A percentile compares a stretch with the other conserved stretches of the same genome.
phyloP scores from a whole-genome alignment of 1,139 yeast genomes.

The Tardiomyces digboiensis region DNA sequence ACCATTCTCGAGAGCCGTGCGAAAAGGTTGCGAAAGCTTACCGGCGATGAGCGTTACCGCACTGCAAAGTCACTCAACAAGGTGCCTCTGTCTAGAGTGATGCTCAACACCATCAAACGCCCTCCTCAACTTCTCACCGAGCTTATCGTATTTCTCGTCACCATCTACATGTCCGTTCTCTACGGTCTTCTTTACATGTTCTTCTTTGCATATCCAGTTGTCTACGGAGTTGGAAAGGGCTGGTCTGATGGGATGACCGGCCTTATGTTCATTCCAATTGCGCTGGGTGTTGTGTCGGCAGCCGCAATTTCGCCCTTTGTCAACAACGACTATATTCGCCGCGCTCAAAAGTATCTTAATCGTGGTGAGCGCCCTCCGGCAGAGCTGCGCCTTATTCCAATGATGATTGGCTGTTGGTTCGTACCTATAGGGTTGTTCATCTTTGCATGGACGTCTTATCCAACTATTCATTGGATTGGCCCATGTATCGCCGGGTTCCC shows the following conservation, averaged over 20 bases:
- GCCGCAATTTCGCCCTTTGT: slow-evolving; percentile 44
- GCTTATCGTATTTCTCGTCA: slow-evolving; percentile 74
- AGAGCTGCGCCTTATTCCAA: slow-evolving; percentile 65
- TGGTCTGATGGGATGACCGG: slow-evolving; percentile 65
- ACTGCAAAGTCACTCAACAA: slow-evolving; percentile 84
- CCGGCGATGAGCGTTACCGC: slow-evolving; percentile 77
- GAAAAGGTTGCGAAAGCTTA: slow-evolving; percentile 56
- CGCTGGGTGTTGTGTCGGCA: slow-evolving; percentile 52
- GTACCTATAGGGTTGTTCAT: slow-evolving; percentile 62
- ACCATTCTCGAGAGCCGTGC: slow-evolving; percentile 73
- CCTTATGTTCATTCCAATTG: slow-evolving; percentile 66
- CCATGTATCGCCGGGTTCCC: slow-evolving; percentile 87
- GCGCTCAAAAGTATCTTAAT: slow-evolving; percentile 41
- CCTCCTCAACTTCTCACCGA: slow-evolving; percentile 71
- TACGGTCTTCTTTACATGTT: slow-evolving; percentile 86
- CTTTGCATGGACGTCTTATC: slow-evolving; percentile 58
- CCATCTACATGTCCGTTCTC: slow-evolving; percentile 80
- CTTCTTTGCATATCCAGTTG: slow-evolving; percentile 76
- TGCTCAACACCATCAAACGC: slow-evolving; percentile 48
- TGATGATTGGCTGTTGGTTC: slow-evolving; percentile 37
- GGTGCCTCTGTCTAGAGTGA: slow-evolving; percentile 43
- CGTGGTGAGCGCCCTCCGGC: slow-evolving; percentile 57
- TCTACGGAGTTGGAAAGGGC: slow-evolving; percentile 57
- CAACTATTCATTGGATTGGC: slow-evolving; percentile 45
- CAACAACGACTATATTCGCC: slow-evolving; percentile 47